Evolutionary conservation across 2,329 filamentous ascomycete species (phyloP), one percentile per base, ranked within the genome.

Genomic region (Paecilomyces fulvus): DNA sequence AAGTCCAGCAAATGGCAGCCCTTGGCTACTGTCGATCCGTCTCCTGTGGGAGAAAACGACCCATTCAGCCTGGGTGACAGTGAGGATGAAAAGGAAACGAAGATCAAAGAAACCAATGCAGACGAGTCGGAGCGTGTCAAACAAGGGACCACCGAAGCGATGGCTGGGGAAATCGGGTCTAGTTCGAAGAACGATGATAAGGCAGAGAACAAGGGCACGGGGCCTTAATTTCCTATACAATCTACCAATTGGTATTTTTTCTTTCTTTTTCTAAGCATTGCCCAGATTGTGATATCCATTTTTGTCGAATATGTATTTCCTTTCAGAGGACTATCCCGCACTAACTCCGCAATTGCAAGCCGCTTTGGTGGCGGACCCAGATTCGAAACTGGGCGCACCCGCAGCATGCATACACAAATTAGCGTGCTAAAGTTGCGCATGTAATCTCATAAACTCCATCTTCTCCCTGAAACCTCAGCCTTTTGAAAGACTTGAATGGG

Each of bases 1-100:
- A 94, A 91, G 76, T 75, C 83, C 50, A 96, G 92, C 81, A 99
- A 99, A 77, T 99, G 94, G 94, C 92, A 99, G 73, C 92, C 94
- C 9, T 77, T 99, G 64, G 90, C 92, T 11, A 82, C 87, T 0
- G 85, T 96, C 12, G 89, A 95, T 61, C 90, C 92, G 1, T 87
- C 83, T 60, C 92, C 92, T 12, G 88, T 96, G 59, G 81, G 83
- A 17, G 91, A 97, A 64, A 92, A 96, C 65, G 94, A 99, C 68
- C 94, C 94, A 0, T 99, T 99, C 75, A 96, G 91, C 67, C 81
- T 99, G 12, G 94, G 94, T 4, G 92, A 97, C 65, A 95, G 90
- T 67, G 92, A 97, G 63, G 92, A 96, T 63, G 94, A 99, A 73
- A 88, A 88, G 64, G 89, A 92, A 54, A 73, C 78, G 14, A 94